Evolutionary conservation across 169 alveolate genomes (phyloP).

Genomic region (Plasmodium sp.): DNA sequence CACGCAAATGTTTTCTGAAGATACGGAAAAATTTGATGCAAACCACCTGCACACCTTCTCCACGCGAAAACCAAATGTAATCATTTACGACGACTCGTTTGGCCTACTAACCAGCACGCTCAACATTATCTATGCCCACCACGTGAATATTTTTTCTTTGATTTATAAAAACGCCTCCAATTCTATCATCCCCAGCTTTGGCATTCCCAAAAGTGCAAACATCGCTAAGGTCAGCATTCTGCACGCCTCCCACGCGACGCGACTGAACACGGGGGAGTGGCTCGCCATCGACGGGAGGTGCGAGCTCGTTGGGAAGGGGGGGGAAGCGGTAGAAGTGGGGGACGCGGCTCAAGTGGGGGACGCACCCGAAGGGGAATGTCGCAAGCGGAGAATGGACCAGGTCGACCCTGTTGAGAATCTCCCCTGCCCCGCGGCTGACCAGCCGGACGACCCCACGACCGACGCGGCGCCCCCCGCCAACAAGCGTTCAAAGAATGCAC

Average conservation of each 20-base stretch:
- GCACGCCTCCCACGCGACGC: background rate
- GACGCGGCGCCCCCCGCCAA: background rate
- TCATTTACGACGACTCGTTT: slow-evolving; percentile 52
- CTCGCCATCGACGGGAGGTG: background rate
- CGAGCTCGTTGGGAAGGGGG: background rate
- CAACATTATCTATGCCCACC: slow-evolving; percentile 11
- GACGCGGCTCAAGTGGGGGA: background rate
- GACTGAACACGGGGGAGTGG: background rate
- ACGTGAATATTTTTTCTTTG: slow-evolving; percentile 50
- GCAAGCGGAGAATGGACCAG: background rate
- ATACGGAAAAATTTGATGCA: background rate
- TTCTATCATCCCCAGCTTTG: slow-evolving; percentile 41
- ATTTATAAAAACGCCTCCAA: slow-evolving; percentile 35
- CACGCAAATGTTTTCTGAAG: background rate
- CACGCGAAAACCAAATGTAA: slow-evolving; percentile 5
- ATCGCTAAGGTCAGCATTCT: slow-evolving; percentile 12
- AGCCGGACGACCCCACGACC: background rate
- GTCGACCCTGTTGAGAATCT: background rate
- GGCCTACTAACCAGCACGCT: slow-evolving; percentile 34
- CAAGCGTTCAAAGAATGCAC: background rate
- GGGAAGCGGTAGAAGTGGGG: background rate
- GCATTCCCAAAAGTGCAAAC: slow-evolving; percentile 25
- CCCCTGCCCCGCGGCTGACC: background rate
- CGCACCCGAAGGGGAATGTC: background rate
- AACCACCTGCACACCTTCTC: background rate